Base-by-base conservation (phyloP, 2,329 filamentous ascomycete genomes). In the Stromatinia cepivora region DNA sequence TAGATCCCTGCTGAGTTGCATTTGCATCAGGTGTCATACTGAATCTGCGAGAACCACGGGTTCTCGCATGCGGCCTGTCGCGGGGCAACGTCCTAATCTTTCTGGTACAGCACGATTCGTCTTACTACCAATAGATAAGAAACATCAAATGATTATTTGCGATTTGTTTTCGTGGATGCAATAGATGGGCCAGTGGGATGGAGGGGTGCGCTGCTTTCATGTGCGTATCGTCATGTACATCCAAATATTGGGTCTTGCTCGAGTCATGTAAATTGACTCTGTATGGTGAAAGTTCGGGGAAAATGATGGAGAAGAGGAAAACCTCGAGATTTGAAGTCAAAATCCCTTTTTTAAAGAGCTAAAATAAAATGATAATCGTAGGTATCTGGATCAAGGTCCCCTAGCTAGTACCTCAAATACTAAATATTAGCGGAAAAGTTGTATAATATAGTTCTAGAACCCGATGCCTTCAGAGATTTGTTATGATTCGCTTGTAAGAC, bases 41-140 rank as follows among this genome's bases (percentile, higher is more conserved):
- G 66, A 39, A 67, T 66, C 69, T 74, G 72, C 73, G 71, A 73
- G 69, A 63, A 70, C 71, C 73, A n/a, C 59, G 63, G 61, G 67
- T 62, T 53, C 70, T 71, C 71, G 70, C 70, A 72, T 72, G 70
- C 54, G 45, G 61, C 31, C 46, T 63, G n/a, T 34, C 31, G 46
- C 34, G 31, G 46, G 22, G n/a, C 61, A 28, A 57, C 22, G 54
- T 52, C 22, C 46, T 39, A 52, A 64, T 64, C 46, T 64, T 22
- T 13, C 34, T 52, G 34, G 17, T 64, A 45, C 46, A 39, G 46
- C 15, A 64, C 46, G 6, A 28, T 64, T 53, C 9, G 46, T 39
- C 22, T 52, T 52, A n/a, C n/a, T 64, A 52, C 34, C 46, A 13
- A 52, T 64, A 22, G 34, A 52, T 52, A 52, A 64, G 46, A 53